phyloP scores from a whole-genome alignment of 106 monocot genomes.

The Iris macrosiphon region DNA sequence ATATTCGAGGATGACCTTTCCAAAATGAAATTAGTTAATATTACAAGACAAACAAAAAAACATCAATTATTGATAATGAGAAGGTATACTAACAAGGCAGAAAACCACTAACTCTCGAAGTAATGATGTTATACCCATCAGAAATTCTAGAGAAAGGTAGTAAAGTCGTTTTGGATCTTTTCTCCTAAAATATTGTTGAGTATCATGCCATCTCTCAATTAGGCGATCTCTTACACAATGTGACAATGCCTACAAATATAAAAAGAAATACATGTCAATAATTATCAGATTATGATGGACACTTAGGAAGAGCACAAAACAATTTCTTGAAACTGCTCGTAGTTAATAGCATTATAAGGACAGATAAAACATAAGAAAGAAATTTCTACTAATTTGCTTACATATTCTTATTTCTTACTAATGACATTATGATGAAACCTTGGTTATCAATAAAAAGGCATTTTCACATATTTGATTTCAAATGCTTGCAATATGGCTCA shows the following conservation, averaged over 20 bases:
- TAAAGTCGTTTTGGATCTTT: constrained; percentile 32
- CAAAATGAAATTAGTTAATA: too few species aligned
- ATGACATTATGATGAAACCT: too few species aligned
- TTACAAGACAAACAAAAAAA: background rate
- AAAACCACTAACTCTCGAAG: background rate
- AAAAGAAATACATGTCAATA: background rate
- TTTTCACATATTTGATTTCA: too few species aligned
- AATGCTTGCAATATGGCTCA: too few species aligned
- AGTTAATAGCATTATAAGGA: too few species aligned
- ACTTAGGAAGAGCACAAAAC: too few species aligned
- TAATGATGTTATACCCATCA: constrained; percentile 40
- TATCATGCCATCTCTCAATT: constrained; percentile 43
- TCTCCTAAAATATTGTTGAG: constrained; percentile 30
- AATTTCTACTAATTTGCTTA: background rate
- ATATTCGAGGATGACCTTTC: too few species aligned
- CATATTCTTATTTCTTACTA: too few species aligned
- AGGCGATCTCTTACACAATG: constrained; percentile 35
- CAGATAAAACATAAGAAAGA: too few species aligned
- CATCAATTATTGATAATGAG: too few species aligned
- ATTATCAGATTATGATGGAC: background rate
- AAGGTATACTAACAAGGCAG: background rate
- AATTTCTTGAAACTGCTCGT: too few species aligned
- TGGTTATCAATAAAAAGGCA: too few species aligned
- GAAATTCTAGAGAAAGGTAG: constrained; percentile 37
- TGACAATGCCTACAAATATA: constrained; percentile 21